Base-by-base conservation (phyloP, 2,329 filamentous ascomycete species). In the Samsoniella hepiali region DNA sequence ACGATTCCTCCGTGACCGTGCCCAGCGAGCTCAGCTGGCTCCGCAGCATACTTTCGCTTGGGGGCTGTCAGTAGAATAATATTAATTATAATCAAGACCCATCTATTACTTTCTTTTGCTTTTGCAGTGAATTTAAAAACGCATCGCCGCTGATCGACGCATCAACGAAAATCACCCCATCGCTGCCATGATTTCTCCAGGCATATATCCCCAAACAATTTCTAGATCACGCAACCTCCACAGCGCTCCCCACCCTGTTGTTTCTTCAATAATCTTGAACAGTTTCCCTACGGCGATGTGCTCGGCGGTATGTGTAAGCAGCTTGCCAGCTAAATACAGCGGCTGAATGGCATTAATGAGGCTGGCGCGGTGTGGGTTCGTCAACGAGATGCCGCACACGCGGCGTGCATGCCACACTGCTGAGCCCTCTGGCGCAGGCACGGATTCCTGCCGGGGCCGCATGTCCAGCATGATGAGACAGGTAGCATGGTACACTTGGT, bases 281-380 rank as follows among this genome's bases (percentile, higher is more conserved):
- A 79, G 68, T 9, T 75, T 70, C 0, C 72, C 70, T 6, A 79
- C 70, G 31, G 72, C 68, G 1, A 72, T 67, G 9, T 73, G 74
- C 58, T 79, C 73, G 29, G 68, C 67, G 0, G 71, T 73, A 66
- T 83, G 81, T 5, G 77, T 82, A 40, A 84, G 74, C 0, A 82
- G 66, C 17, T 76, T 76, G 0, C 81, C 82, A 0, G 82, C 82
- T 22, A 84, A 72, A 71, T 78, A 83, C 0, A 84, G 72, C 0
- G 81, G 81, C 61, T 83, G 81, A 5, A 83, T 81, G 10, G 81
- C 79, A 63, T 84, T 83, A 40, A 81, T 82, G 54, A 82, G 67
- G 58, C 78, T 82, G 1, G 80, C 81, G 7, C 77, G 76, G 51
- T 83, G 80, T 3, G 76, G 76, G 59, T 84, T 84, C 3, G 81